A percentile compares a stretch with the other conserved stretches of the same genome.
Evolutionary conservation across 495 filamentous ascomycete species (phyloP).

Genomic region (Aspergillus ellipticus): DNA sequence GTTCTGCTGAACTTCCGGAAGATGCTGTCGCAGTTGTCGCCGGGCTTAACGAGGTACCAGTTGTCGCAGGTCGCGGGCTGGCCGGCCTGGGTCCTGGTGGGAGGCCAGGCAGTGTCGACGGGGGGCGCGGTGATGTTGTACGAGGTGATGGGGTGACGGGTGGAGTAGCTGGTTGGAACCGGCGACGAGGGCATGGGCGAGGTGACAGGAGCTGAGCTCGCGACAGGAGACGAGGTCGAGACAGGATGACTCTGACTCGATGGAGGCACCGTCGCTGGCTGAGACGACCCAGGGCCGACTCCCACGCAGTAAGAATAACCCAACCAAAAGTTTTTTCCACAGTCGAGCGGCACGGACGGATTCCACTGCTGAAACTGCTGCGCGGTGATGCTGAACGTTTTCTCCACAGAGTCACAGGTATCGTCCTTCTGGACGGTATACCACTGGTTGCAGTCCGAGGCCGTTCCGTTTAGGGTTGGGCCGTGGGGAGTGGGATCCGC

Average conservation of each 20-base stretch:
- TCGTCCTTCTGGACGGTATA: constrained; percentile 21
- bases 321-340: constrained; percentile 12
- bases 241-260: background rate
- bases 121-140: background rate
- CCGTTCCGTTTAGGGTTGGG: constrained; percentile 15
- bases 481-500: constrained; percentile 6
- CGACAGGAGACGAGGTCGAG: no score
- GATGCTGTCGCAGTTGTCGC: constrained; percentile 23
- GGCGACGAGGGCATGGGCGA: background rate
- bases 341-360: constrained; percentile 19
- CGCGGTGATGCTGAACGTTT: constrained; percentile 8
- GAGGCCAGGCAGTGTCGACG: constrained; percentile 13
- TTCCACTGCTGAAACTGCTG: constrained; percentile 23
- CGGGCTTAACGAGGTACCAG: constrained; percentile 15
- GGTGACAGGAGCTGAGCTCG: no score
- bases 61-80: constrained; percentile 16
- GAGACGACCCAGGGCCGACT: constrained; percentile 1
- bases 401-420: constrained; percentile 13
- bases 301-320: constrained; percentile 15
- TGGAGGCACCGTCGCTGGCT: background rate
- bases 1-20: constrained; percentile 1
- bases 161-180: constrained; percentile 3
- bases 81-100: constrained; percentile 20
- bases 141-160: constrained; percentile 10
- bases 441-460: constrained; percentile 17